These are phyloP conservation scores for Peronosclerospora sorghi DNA, from an alignment of 352 stramenopile species.

Conservation along the genomic window DNA sequence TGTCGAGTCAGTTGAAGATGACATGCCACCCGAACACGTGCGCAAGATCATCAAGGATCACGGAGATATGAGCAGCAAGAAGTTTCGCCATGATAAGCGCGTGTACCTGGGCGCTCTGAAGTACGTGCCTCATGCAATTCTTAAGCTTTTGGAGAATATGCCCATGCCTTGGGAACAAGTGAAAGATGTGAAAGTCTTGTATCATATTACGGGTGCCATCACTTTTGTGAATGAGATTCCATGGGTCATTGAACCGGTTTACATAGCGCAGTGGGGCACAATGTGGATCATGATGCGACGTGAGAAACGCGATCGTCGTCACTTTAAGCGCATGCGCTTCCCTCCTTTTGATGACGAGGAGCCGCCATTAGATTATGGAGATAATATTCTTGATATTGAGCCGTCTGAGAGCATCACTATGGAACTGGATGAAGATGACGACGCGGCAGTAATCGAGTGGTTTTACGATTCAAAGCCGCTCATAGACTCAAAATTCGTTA, in stretches of 20 bases:
- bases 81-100: constrained; percentile 98
- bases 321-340: constrained; percentile 99
- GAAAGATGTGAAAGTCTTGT: constrained; percentile 98
- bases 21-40: constrained; percentile 94
- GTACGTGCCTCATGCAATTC: constrained; percentile 98
- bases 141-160: constrained; percentile 99
- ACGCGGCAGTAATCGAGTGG: constrained; percentile 93
- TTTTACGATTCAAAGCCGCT: constrained; percentile 97
- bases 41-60: constrained; percentile 99
- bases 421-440: constrained; percentile 93
- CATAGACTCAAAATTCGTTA: constrained; percentile 89
- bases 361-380: constrained; percentile 91
- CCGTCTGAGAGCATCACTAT: constrained; percentile 94
- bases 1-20: constrained; percentile 86
- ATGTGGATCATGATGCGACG: constrained; percentile 99
- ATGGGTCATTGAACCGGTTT: constrained; percentile 98
- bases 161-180: constrained; percentile 99
- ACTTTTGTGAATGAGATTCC: constrained; percentile 99
- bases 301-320: constrained; percentile 97
- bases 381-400: constrained; percentile 96
- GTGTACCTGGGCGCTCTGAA: constrained; percentile 99
- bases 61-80: constrained; percentile 99
- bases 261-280: constrained; percentile 99
- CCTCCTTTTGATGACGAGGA: constrained; percentile 99
- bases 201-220: constrained; percentile 99